Percentiles rank a stretch among this genome's conserved stretches.
Conservation (phyloP, 495 filamentous ascomycete genomes). For the Aspergillus avenaceus region DNA sequence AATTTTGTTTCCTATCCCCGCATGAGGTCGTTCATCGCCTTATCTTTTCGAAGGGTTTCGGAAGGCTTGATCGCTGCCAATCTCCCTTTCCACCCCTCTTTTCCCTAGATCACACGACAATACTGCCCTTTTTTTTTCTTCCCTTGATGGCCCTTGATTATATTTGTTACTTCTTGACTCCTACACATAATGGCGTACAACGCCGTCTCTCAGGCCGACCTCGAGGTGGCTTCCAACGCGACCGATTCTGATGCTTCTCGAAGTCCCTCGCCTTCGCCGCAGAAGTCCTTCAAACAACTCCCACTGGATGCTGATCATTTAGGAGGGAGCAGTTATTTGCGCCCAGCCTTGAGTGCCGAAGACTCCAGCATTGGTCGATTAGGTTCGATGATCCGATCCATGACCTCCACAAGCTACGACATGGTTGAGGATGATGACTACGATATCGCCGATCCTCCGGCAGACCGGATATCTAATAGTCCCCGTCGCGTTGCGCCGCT, state of each 20-base stretch:
- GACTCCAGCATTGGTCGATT: conserved; percentile 23
- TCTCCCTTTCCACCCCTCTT: conserved; percentile 4
- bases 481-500: conserved; percentile 30
- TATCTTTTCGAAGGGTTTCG: background rate
- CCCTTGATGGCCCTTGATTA: conserved; percentile 15
- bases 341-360: conserved; percentile 21
- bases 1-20: too few species aligned
- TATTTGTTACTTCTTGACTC: conserved; percentile 3
- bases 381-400: conserved; percentile 39
- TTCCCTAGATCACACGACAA: background rate
- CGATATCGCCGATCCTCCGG: conserved; percentile 29
- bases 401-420: conserved; percentile 41
- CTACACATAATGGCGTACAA: conserved; percentile 43
- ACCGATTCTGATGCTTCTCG: conserved; percentile 31
- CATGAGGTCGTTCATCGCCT: conserved; percentile 4
- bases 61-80: conserved; percentile 1
- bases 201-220: conserved; percentile 40
- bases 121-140: background rate
- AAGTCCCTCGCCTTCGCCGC: conserved; percentile 23
- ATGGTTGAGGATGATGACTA: conserved; percentile 47
- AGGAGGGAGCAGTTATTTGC: conserved; percentile 18
- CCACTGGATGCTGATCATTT: conserved; percentile 26
- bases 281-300: conserved; percentile 24
- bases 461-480: conserved; percentile 22
- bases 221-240: conserved; percentile 36